Evolutionary conservation across 2,329 filamentous ascomycete genomes (phyloP).

Genomic region (Ascochyta pisi): DNA sequence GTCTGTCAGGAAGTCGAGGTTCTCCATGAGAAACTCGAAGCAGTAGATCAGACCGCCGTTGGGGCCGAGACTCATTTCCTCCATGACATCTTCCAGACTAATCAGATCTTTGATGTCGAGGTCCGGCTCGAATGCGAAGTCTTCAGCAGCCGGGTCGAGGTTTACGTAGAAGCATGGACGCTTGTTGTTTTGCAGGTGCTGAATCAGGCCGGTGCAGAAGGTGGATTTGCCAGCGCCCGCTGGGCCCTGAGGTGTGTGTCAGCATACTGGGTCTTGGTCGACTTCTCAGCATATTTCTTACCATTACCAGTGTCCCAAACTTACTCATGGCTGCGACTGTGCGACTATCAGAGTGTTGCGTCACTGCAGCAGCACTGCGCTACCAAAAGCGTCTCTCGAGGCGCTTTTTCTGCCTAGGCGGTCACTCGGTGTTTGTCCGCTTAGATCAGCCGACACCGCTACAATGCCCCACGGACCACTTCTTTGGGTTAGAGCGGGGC

Average conservation of each 20-base stretch:
- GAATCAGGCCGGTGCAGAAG: conserved; percentile 92
- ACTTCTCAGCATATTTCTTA: conserved; percentile 4
- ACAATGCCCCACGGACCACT: too few species aligned
- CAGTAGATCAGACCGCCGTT: conserved; percentile 96
- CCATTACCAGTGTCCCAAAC: conserved; percentile 94
- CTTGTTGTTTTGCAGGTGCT: conserved; percentile 86
- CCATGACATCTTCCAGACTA: conserved; percentile 94
- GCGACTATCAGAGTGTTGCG: conserved; percentile 5
- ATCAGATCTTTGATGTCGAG: conserved; percentile 96
- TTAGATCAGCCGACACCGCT: too few species aligned
- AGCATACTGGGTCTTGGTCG: background rate
- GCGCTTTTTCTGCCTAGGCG: conserved; percentile 15
- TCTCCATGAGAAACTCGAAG: conserved; percentile 94
- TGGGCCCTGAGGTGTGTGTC: conserved; percentile 63
- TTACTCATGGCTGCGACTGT: conserved; percentile 73
- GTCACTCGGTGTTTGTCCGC: background rate
- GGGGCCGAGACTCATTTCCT: conserved; percentile 86
- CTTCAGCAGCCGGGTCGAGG: conserved; percentile 93
- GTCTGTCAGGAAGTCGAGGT: conserved; percentile 89
- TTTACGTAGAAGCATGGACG: conserved; percentile 98
- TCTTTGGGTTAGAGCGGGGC: too few species aligned
- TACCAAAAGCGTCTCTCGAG: background rate
- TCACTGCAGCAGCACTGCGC: conserved; percentile 3
- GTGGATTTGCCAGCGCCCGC: conserved; percentile 97
- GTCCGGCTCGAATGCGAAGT: conserved; percentile 89